phyloP scores from a whole-genome alignment of 2,329 filamentous ascomycete species.

The Paraconiothyrium sp. region DNA sequence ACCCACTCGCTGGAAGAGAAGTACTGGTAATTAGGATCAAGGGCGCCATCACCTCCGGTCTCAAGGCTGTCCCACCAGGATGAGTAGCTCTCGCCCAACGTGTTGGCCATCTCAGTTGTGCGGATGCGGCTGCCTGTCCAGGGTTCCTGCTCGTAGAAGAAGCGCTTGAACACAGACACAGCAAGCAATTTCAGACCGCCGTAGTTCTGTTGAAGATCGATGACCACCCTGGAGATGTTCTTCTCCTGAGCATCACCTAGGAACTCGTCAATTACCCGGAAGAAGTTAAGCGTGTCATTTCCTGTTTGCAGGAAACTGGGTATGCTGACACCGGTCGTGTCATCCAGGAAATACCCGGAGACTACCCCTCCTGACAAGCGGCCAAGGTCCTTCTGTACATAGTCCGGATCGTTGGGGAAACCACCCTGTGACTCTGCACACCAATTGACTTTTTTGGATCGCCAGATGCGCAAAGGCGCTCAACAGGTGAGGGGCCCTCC shows the following conservation, averaged over 20 bases:
- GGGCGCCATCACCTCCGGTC: neutral
- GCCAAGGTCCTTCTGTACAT: slow-evolving; percentile 31
- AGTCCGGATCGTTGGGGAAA: slow-evolving; percentile 34
- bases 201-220: slow-evolving; percentile 67
- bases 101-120: slow-evolving; percentile 42
- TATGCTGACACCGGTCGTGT: slow-evolving; percentile 54
- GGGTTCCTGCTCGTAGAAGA: slow-evolving; percentile 55
- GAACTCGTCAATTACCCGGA: slow-evolving; percentile 49
- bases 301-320: slow-evolving; percentile 44
- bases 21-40: slow-evolving; percentile 5
- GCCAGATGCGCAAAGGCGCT: neutral
- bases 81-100: slow-evolving; percentile 20
- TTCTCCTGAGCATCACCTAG: slow-evolving; percentile 51
- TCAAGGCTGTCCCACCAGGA: slow-evolving; percentile 16
- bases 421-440: slow-evolving; percentile 26
- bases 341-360: slow-evolving; percentile 55
- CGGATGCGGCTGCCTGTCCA: slow-evolving; percentile 56
- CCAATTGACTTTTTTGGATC: slow-evolving; percentile 26
- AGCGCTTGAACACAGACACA: slow-evolving; percentile 55
- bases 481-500: neutral
- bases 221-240: slow-evolving; percentile 64
- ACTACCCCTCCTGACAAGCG: slow-evolving; percentile 35
- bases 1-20: slow-evolving; percentile 37
- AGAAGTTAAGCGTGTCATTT: slow-evolving; percentile 27
- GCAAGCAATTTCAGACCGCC: slow-evolving; percentile 57